Conservation (phyloP, 352 stramenopile species). For the Phytophthora cryptogea region DNA sequence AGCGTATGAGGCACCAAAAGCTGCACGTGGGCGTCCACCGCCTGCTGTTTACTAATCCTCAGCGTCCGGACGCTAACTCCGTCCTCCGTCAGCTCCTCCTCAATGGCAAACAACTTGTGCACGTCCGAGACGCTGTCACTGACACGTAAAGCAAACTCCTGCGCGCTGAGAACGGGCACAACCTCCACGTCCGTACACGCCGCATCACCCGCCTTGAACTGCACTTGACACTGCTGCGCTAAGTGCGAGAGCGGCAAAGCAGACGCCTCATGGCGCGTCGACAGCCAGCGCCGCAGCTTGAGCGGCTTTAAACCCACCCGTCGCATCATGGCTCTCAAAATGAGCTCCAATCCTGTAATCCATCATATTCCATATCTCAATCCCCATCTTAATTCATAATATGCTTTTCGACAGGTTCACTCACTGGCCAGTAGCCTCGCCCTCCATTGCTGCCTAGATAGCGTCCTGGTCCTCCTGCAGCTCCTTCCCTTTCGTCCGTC, state of each 20-base stretch:
- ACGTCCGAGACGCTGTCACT: neutral
- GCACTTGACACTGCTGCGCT: conserved; percentile 44
- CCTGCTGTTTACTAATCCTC: conserved; percentile 37
- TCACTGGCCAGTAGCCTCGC: conserved; percentile 21
- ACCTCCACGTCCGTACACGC: conserved; percentile 44
- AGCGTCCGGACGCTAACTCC: conserved; percentile 17
- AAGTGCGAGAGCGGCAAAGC: conserved; percentile 43
- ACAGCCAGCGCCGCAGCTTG: neutral
- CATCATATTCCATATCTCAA: neutral
- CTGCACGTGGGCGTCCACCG: conserved; percentile 21
- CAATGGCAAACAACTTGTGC: conserved; percentile 30
- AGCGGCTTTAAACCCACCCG: too few species aligned
- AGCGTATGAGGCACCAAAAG: conserved; percentile 47
- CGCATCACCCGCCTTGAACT: conserved; percentile 46
- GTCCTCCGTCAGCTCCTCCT: conserved; percentile 24
- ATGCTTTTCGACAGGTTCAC: too few species aligned
- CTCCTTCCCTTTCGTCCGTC: neutral
- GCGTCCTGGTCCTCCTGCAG: too few species aligned
- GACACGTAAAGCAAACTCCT: conserved; percentile 54
- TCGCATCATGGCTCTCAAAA: too few species aligned
- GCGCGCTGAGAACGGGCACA: conserved; percentile 48
- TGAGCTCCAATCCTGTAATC: neutral
- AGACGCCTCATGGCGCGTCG: neutral
- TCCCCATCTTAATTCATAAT: neutral
- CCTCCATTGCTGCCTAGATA: conserved; percentile 6